phyloP scores from a whole-genome alignment of 768 basidiomycete species.

The Boletus fagicola region DNA sequence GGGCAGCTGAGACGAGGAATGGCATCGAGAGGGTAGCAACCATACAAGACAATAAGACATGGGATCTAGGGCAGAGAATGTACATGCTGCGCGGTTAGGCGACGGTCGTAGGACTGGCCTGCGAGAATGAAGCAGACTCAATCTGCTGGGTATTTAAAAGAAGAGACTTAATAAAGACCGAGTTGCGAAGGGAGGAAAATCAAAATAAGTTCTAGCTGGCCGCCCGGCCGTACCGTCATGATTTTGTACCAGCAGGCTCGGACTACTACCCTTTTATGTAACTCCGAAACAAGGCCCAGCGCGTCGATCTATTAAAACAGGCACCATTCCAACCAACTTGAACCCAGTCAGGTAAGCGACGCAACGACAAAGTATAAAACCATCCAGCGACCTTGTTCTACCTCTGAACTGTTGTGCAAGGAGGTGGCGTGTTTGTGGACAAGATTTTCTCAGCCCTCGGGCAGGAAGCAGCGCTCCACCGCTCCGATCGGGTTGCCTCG shows the following conservation, averaged over 20 bases:
- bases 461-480: neutral
- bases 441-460: neutral
- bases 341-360: neutral
- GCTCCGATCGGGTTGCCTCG: neutral
- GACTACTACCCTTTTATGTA: constrained; percentile 7
- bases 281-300: neutral
- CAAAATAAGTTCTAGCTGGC: neutral
- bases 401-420: neutral
- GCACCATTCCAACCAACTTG: neutral
- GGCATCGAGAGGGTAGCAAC: constrained; percentile 8
- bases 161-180: constrained; percentile 1
- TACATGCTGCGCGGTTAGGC: constrained; percentile 2
- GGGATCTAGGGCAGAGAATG: neutral
- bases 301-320: constrained; percentile 1
- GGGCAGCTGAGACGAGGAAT: constrained; percentile 11
- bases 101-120: neutral
- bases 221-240: too few relatives aligned
- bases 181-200: constrained; percentile 3
- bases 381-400: neutral
- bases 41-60: constrained; percentile 6
- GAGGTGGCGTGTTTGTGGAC: neutral
- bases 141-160: constrained; percentile 2
- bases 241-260: neutral
- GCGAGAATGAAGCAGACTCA: neutral
- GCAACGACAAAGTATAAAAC: neutral